A percentile compares a stretch with the other conserved stretches of the same genome.
phyloP scores from a whole-genome alignment of 495 filamentous ascomycete genomes.

The Annulohypoxylon bovei region DNA sequence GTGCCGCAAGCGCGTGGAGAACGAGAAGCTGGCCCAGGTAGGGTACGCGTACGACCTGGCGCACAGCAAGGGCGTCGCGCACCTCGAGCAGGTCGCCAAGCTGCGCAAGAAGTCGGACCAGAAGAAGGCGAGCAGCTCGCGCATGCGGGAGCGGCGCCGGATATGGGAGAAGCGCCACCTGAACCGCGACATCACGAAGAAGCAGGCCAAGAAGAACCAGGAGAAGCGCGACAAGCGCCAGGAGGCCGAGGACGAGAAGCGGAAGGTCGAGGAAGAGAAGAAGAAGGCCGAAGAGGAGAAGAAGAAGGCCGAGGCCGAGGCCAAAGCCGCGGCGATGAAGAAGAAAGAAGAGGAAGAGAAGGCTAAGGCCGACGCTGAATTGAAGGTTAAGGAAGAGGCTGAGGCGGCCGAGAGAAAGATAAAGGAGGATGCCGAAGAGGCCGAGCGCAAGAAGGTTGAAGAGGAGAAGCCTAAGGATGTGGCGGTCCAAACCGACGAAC shows the following conservation, averaged over 20 bases:
- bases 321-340: conserved; percentile 48
- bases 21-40: conserved; percentile 85
- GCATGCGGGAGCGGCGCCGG: conserved; percentile 55
- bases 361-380: conserved; percentile 27
- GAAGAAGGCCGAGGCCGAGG: conserved; percentile 55
- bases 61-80: conserved; percentile 76
- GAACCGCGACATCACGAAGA: conserved; percentile 48
- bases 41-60: conserved; percentile 90
- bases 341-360: conserved; percentile 36
- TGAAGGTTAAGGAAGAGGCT: conserved; percentile 45
- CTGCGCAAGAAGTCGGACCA: conserved; percentile 58
- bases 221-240: conserved; percentile 61
- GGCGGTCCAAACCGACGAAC: conserved; percentile 51
- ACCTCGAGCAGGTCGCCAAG: conserved; percentile 69
- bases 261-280: conserved; percentile 54
- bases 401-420: conserved; percentile 47
- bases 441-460: conserved; percentile 47
- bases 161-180: conserved; percentile 61
- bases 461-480: conserved; percentile 53
- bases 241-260: conserved; percentile 58
- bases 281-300: conserved; percentile 49
- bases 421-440: conserved; percentile 37
- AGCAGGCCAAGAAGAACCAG: conserved; percentile 49
- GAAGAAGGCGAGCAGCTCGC: conserved; percentile 59
- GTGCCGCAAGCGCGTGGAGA: conserved; percentile 68